phyloP scores from a whole-genome alignment of 176 grass and related monocot species.

The Hyparrhenia diplandra region DNA sequence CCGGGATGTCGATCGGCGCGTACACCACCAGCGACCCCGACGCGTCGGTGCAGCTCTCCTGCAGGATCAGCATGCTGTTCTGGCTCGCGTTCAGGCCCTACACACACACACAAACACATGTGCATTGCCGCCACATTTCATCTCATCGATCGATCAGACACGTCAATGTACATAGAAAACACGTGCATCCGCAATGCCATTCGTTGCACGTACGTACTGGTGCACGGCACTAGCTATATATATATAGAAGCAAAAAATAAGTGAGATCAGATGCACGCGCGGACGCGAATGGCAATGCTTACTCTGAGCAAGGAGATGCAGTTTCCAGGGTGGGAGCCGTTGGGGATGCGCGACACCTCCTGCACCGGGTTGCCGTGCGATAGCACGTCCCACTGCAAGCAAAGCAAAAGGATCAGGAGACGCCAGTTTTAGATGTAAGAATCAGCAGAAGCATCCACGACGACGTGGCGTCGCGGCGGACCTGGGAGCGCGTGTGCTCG shows the following conservation, averaged over 20 bases:
- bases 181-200: neutral
- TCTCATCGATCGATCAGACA: neutral
- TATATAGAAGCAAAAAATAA: no score
- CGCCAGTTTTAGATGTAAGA: neutral
- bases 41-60: conserved; percentile 72
- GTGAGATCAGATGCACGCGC: neutral
- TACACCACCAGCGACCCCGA: conserved; percentile 57
- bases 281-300: neutral
- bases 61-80: conserved; percentile 68
- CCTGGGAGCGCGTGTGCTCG: conserved; percentile 65
- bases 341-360: conserved; percentile 62
- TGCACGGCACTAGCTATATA: neutral
- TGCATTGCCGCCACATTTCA: neutral
- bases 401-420: neutral
- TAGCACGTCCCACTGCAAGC: conserved; percentile 81
- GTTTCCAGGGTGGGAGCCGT: conserved; percentile 66
- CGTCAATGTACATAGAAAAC: neutral
- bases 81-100: conserved; percentile 58
- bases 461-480: neutral
- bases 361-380: conserved; percentile 77
- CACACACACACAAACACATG: neutral
- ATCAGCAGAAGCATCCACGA: neutral
- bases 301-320: conserved; percentile 88
- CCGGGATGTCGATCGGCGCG: conserved; percentile 58
- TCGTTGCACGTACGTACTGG: neutral